phyloP scores from a whole-genome alignment of 169 alveolate species.

The Ichthyophthirius multifiliis region DNA sequence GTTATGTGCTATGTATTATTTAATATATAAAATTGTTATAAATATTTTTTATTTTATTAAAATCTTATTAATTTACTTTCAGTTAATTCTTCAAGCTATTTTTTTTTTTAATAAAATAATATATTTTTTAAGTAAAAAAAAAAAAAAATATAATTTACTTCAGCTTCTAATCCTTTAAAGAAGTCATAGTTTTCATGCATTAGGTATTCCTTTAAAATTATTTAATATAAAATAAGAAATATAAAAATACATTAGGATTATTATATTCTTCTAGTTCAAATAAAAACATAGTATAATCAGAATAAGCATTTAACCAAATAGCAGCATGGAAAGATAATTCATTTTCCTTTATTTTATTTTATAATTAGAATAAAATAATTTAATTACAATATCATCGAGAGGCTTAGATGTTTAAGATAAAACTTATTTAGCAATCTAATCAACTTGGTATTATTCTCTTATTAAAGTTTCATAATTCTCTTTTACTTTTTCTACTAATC shows the following conservation, averaged over 20 bases:
- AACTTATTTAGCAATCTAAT: conserved; percentile 32
- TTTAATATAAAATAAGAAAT: not conserved
- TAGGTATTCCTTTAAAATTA: not conserved
- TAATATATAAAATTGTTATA: not conserved
- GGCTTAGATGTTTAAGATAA: conserved; percentile 30
- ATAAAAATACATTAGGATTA: conserved; percentile 7
- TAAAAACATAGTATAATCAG: conserved; percentile 36
- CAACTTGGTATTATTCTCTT: conserved; percentile 30
- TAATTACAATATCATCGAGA: conserved; percentile 7
- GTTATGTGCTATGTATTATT: conserved; percentile 25
- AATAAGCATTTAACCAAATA: conserved; percentile 36
- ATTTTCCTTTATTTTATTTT: conserved; percentile 3
- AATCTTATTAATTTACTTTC: not conserved
- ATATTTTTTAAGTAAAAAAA: not conserved
- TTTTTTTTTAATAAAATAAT: not conserved
- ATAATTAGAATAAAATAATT: not conserved
- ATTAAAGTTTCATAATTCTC: conserved; percentile 28
- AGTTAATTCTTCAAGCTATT: conserved; percentile 31
- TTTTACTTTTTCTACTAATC: conserved; percentile 41
- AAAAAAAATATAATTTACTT: not conserved
- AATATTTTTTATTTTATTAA: not conserved
- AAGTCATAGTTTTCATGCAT: conserved; percentile 45
- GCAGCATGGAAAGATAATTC: conserved; percentile 42
- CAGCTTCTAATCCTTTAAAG: conserved; percentile 40
- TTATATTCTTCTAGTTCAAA: conserved; percentile 35